Base-by-base conservation (phyloP, 371 early-diverging fungal genomes). In the Haplosporangium sp. region DNA sequence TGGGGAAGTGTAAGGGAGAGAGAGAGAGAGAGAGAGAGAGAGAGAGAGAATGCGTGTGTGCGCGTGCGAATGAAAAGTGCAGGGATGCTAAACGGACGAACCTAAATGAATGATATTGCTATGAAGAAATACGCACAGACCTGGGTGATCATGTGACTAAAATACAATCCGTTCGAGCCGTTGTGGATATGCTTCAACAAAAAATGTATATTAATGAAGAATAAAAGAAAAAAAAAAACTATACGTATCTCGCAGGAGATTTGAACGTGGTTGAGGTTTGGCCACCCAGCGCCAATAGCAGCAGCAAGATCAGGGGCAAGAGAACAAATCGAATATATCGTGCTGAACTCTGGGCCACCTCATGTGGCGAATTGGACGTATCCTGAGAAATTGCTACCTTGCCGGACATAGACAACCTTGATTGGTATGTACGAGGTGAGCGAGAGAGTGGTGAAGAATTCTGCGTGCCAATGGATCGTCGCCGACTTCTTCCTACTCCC, bases 271-370 rank as follows among this genome's bases (percentile, higher is more conserved):
- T 42, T 10, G 66, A 66, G 10, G 70, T 66, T 54, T 69, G 76
- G 16, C 62, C 69, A 12, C 62, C 58, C 51, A 69, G 20, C 16
- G 70, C 69, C 21, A 75, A 42, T 54, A 75, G 21, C 13, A 75
- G 50, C 48, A 75, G 42, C 0, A 66, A 55, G 45, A 74, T 56
- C 43, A 74, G 37, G 0, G 69, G 75, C 46, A 74, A 43, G 37
- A 75, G 42, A 55, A 75, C 50, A 42, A 75, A 62, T 23, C 67
- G 56, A 18, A 75, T 75, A 36, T 75, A 75, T 29, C 66, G 65
- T 29, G 58, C 61, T 36, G 76, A 75, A 29, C 21, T 50, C 47
- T 69, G 63, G 18, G 58, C 67, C 18, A 64, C 60, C 16, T 55
- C 67, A 21, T 74, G 75, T 6, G 70, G 76, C 9, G 76, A 69